Evolutionary conservation across 129 eudicot genomes (phyloP), one percentile per base, ranked within the genome.

Genomic region (Flaveria trinervia): DNA sequence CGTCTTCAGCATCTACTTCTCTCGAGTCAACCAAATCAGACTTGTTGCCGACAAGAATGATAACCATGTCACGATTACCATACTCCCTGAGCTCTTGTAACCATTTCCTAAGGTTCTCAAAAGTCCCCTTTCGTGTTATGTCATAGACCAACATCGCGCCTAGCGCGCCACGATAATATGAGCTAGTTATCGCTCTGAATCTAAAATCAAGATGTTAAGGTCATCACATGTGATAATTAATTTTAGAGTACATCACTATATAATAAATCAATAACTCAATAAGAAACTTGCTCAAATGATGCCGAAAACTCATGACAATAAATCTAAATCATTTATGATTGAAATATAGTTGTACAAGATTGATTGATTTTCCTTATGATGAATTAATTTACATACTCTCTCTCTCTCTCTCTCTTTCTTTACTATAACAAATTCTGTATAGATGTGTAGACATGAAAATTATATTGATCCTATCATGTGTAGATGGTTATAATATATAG

Each of bases 121-220:
- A 90, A 2, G 91, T 86, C 15, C 50, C 84, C 78, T 86, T 73
- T 46, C 93, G 84, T 2, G 96, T 88, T 78, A 86, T 84, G 87
- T 91, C 96, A 73, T 91, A 91, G 20, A 91, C 96, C 3, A 91
- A 83, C 54, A 88, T 45, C 0, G 96, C 96, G 5, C 96, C 96
- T 23, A 88, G 68, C 12, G 93, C 93, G 43, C 93, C 96, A 0
- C 96, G 78, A 80, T 91, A 91, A 72, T 91, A 91, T 76, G 96
- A 91, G 72, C 91, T 91, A 39, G 96, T 91, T 70, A 88, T 88
- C 76, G 96, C 96, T 75, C 96, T 80, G 64, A 91, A 88, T 79
- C 91, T 86, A 83, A 7, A 50, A 39, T 26, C 8, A 54, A 73
- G 17, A 44, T 4, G 16, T 68, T 11, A 60, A 13, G 15, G 3